Evolutionary conservation across 805 yeast genomes (phyloP).

Genomic region (Vanderwaltozyma tropicalis): DNA sequence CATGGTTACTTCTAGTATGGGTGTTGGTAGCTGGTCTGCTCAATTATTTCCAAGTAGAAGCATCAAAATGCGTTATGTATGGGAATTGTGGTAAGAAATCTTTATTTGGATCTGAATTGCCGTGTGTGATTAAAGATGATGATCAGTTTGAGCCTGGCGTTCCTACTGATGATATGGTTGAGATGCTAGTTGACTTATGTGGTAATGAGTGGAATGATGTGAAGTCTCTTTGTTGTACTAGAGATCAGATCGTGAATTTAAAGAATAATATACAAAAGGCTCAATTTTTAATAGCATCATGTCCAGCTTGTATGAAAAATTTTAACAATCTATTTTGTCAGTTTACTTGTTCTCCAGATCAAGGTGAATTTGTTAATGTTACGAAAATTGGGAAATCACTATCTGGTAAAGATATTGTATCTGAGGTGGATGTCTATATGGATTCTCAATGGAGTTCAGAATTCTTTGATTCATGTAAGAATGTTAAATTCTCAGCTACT

Average conservation of each 20-base stretch:
- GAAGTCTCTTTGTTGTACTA: conserved; percentile 57
- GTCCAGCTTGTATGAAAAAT: conserved; percentile 89
- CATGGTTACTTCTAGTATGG: too few species aligned
- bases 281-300: conserved; percentile 70
- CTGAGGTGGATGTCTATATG: conserved; percentile 57
- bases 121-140: conserved; percentile 60
- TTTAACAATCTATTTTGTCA: conserved; percentile 76
- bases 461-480: conserved; percentile 77
- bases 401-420: conserved; percentile 48
- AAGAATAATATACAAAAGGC: conserved; percentile 59
- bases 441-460: conserved; percentile 47
- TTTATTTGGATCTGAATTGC: conserved; percentile 67
- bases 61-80: conserved; percentile 27
- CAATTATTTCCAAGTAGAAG: neutral
- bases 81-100: conserved; percentile 67
- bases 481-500: conserved; percentile 85
- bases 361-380: conserved; percentile 62
- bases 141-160: conserved; percentile 32
- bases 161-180: conserved; percentile 30
- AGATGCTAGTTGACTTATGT: conserved; percentile 49
- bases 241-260: conserved; percentile 47
- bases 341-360: conserved; percentile 84
- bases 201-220: conserved; percentile 53
- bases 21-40: neutral
- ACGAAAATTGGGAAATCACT: conserved; percentile 35